Base-by-base conservation (phyloP, 768 basidiomycete genomes). In the Serendipita sp. region DNA sequence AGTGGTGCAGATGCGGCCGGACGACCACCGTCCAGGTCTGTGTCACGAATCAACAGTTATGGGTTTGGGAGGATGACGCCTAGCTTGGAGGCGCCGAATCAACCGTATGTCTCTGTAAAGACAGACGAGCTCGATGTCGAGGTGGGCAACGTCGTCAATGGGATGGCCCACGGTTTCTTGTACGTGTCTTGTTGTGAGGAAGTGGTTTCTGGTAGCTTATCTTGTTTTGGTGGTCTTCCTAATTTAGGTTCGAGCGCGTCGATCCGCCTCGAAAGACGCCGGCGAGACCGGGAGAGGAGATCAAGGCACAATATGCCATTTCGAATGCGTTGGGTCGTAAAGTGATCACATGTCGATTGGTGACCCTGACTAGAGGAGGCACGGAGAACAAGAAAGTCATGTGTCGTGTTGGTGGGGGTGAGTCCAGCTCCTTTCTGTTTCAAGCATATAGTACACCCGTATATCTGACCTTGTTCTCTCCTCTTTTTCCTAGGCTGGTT, bases 381-480 rank as follows among this genome's bases (percentile, higher is more conserved):
- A 78, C 74, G 66, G 76, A 77, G 67, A 73, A 72, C 62, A 90
- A 86, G 81, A 93, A 90, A 73, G 90, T 93, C 31, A 87, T 94
- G 85, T 90, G 86, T 74, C 83, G 90, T 64, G 86, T 93, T 65
- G 90, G 90, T 50, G 89, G 88, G 72, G 88, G 88, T 84, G 66
- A 69, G 82, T 76, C 17, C 62, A 44, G 63, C 20, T 22, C 5
- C 28, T 28, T 22, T 42, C 13, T 41, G 60, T 14, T 51, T 58
- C 48, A 17, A 1, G 31, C n/a, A n/a, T n/a, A n/a, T n/a, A n/a
- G n/a, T n/a, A n/a, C n/a, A n/a, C n/a, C n/a, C n/a, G n/a, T n/a
- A n/a, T n/a, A n/a, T n/a, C n/a, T n/a, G n/a, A n/a, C n/a, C n/a
- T n/a, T n/a, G n/a, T 58, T 22, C 31, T 16, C 34, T n/a, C 45